Conservation (phyloP, 345 rosid genomes). For the Eucalyptus guilfoylei region DNA sequence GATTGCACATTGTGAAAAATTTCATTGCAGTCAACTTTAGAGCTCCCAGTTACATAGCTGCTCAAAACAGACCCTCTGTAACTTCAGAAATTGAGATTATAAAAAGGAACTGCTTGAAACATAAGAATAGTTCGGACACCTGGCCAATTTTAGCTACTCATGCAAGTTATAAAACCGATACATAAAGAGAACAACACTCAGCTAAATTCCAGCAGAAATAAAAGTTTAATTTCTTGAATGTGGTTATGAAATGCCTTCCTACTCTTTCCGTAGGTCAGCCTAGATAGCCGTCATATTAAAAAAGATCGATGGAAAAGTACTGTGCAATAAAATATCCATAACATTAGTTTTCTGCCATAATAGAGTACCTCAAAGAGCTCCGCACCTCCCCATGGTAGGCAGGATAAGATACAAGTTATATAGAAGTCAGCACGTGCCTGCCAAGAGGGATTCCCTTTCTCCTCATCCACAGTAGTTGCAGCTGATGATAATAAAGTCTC, state of each 20-base stretch:
- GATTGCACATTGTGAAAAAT: neutral
- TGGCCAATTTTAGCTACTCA: neutral
- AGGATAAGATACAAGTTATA: slow-evolving; percentile 79
- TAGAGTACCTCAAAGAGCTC: slow-evolving; percentile 77
- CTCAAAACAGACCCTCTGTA: neutral
- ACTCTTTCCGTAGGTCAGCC: neutral
- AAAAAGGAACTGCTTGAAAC: neutral
- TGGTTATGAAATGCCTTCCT: neutral
- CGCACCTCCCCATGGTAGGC: slow-evolving; percentile 98
- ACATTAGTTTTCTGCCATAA: neutral
- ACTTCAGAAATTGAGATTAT: neutral
- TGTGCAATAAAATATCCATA: neutral
- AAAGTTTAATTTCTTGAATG: neutral
- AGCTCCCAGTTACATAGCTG: neutral
- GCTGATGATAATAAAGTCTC: slow-evolving; percentile 90
- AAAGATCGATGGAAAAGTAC: neutral
- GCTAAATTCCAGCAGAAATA: neutral
- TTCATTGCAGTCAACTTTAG: neutral
- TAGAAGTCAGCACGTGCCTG: slow-evolving; percentile 94
- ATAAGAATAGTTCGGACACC: neutral
- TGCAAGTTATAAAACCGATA: neutral
- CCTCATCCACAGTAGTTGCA: slow-evolving; percentile 94
- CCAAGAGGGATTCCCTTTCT: slow-evolving; percentile 97
- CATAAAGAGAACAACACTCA: neutral
- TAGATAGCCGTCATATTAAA: neutral